Evolutionary conservation across 768 basidiomycete species (phyloP), one percentile per base, ranked within the genome.

Genomic region (Mycena galopus): DNA sequence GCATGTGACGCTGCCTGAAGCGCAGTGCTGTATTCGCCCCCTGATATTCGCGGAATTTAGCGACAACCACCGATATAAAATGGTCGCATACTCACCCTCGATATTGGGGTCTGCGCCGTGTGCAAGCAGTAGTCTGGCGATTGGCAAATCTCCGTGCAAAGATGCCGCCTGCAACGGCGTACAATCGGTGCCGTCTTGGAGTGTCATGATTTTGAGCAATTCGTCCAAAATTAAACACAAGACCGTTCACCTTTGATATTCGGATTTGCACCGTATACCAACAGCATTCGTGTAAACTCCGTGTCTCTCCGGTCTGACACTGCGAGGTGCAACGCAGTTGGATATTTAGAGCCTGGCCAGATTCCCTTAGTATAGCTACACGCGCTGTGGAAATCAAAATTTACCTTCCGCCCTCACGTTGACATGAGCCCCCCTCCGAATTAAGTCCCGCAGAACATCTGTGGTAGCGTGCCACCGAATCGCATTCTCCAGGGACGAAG

Each of bases 401-500:
- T 9, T 14, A 67, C 65, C 55, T 44, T 27, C 65, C 19, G 42
- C 65, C 55, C 4, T n/a, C 10, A 47, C 21, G 19, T 67, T 67
- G 27, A 67, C 56, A 44, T 67, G 17, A 5, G 65, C 56, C 23
- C 65, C 65, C 29, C 37, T 57, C 35, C 56, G 25, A 4, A 67
- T 56, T 56, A 67, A 58, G 23, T 67, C 56, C 65, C 65, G 25
- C 65, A 67, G 39, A 39, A 57, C 25, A 21, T 39, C 56, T 4
- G 35, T 44, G 32, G 0, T 3, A 9, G 37, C 55, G 0, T 44
- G 25, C 37, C 65, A 42, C 9, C 39, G 27, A 1, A 67, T 16
- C 9, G 65, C 56, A 58, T 57, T 47, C 27, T 25, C n/a, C 42
- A 67, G 23, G 17, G 19, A 21, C 16, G 25, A n/a, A n/a, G 37